Conservation (phyloP, 2,329 filamentous ascomycete species). For the Colletotrichum endophyticum region DNA sequence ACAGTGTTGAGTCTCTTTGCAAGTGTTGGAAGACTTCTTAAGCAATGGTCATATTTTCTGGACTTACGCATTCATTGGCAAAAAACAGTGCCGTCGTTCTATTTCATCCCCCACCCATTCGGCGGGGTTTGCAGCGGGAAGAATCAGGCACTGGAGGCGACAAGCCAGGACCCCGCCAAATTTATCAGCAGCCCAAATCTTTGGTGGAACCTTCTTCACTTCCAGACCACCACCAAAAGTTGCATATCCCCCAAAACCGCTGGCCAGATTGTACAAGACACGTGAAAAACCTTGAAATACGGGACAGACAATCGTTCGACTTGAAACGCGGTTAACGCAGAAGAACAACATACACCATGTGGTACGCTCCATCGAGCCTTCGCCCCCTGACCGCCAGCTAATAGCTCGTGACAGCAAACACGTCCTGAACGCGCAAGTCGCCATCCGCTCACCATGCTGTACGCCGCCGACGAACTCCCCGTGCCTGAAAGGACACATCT, state of each 20-base stretch:
- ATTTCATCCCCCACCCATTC: not conserved
- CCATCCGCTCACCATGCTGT: slow-evolving; percentile 97
- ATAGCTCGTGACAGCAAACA: slow-evolving; percentile 74
- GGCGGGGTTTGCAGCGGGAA: slow-evolving; percentile 11
- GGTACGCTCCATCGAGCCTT: slow-evolving; percentile 31
- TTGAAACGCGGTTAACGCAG: not conserved
- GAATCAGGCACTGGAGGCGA: not conserved
- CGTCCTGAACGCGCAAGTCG: slow-evolving; percentile 95
- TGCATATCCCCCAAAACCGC: not conserved
- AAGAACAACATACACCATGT: slow-evolving; percentile 32
- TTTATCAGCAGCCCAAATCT: slow-evolving; percentile 21
- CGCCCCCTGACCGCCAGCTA: not conserved
- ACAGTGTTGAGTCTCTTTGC: not conserved
- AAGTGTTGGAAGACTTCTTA: not conserved
- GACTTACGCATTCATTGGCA: not conserved
- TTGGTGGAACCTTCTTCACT: slow-evolving; percentile 4
- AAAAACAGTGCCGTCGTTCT: not conserved
- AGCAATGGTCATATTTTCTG: not conserved
- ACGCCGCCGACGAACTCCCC: slow-evolving; percentile 36
- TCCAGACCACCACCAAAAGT: not conserved
- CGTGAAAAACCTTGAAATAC: not conserved
- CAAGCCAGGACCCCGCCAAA: slow-evolving; percentile 17
- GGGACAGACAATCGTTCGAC: not conserved
- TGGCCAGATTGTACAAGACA: not conserved
- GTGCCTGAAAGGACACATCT: not conserved